Evolutionary conservation across 140 eudicot genomes (phyloP), one percentile per base, ranked within the genome.

Genomic region (Anethum foeniculum): DNA sequence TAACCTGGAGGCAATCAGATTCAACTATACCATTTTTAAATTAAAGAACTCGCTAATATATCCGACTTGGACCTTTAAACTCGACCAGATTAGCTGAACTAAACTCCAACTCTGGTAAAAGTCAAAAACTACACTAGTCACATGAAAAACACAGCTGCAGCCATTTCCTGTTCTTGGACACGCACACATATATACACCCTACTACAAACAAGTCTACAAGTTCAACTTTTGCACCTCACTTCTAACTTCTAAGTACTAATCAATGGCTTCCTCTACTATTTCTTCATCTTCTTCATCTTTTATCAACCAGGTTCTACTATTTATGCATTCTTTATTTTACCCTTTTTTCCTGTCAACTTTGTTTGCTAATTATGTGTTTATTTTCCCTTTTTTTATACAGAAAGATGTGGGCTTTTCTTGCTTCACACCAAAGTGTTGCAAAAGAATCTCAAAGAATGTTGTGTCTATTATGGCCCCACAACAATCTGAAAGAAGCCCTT

Each of bases 381-480:
- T 16, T 44, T 69, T n/a, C n/a, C 38, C n/a, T 34, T 56, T 39
- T 68, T 41, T 34, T 21, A 36, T 11, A n/a, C 56, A 91, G 98
- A 91, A 88, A 77, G 89, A 94, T 86, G 97, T 76, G 76, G 89
- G 82, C 11, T 84, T 88, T 67, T 80, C 80, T 71, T 79, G 44
- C 85, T 58, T 81, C 46, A 81, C 44, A 15, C 82, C 43, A 78
- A 52, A n/a, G 65, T 6, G 54, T 48, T 82, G 52, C 88, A 82
- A 76, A 87, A 79, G 32, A 86, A 82, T 79, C 65, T 64, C 30
- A 69, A 88, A 23, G 62, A 90, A 84, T 81, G 84, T 94, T 23
- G 92, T 88, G n/a, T 90, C 95, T 11, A 95, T 90, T 56, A 88
- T 94, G 97, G 80, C 98, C 7, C 94, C 98, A 6, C 89, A 88